phyloP scores from a whole-genome alignment of 345 rosid genomes.

The Linum tenue region DNA sequence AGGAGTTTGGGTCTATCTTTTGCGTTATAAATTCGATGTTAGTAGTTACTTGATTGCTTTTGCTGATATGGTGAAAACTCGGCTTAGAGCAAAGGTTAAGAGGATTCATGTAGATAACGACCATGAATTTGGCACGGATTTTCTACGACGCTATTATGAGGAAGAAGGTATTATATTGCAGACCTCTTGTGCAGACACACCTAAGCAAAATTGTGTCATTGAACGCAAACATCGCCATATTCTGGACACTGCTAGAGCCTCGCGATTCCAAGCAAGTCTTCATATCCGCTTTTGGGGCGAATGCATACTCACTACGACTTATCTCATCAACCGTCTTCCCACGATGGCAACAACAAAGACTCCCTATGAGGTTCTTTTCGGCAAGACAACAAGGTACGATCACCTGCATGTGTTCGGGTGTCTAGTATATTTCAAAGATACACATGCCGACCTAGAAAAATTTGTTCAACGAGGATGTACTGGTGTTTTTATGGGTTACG shows the following conservation, averaged over 20 bases:
- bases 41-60: background rate
- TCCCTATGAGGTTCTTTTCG: background rate
- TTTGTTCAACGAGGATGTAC: background rate
- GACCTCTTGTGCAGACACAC: no score
- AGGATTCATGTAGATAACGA: background rate
- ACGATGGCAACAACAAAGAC: background rate
- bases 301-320: background rate
- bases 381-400: background rate
- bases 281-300: background rate
- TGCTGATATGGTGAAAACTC: background rate
- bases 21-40: background rate
- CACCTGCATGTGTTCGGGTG: background rate
- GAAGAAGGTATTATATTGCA: background rate
- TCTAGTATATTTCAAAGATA: background rate
- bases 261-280: background rate
- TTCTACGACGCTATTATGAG: background rate
- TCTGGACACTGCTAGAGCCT: background rate
- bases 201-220: no score
- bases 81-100: background rate
- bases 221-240: background rate
- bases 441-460: background rate
- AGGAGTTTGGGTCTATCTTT: background rate
- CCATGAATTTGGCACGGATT: background rate
- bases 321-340: background rate
- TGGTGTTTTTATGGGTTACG: conserved; percentile 9